Percentiles rank a stretch among this genome's conserved stretches.
Conservation (phyloP, 495 filamentous ascomycete genomes). For the Podospora sp. region DNA sequence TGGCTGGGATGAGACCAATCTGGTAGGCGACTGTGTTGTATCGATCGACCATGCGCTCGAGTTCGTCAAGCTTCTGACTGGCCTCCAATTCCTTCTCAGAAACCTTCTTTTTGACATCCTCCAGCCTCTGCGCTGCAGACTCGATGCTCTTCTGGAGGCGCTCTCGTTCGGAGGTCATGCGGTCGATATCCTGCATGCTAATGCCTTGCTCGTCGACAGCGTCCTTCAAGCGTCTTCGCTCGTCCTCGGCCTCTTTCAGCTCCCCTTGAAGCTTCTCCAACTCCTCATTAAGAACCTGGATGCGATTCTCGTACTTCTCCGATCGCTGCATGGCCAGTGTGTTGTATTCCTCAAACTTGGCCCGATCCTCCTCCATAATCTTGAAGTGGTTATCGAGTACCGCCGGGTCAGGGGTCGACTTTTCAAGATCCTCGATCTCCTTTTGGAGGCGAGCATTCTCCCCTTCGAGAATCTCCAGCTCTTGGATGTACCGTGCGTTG, state of each 20-base stretch:
- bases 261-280: conserved; percentile 76
- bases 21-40: conserved; percentile 96
- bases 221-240: conserved; percentile 75
- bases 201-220: conserved; percentile 90
- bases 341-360: conserved; percentile 93
- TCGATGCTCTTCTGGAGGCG: conserved; percentile 84
- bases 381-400: conserved; percentile 81
- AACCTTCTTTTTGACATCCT: conserved; percentile 79
- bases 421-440: conserved; percentile 87
- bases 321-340: conserved; percentile 73
- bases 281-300: conserved; percentile 76
- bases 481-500: conserved; percentile 77
- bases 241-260: conserved; percentile 75
- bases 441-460: conserved; percentile 76
- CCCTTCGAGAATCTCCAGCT: conserved; percentile 79
- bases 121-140: conserved; percentile 68
- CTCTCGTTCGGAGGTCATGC: conserved; percentile 94
- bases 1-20: conserved; percentile 81
- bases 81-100: conserved; percentile 84
- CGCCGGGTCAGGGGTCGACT: conserved; percentile 76
- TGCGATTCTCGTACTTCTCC: conserved; percentile 77
- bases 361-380: conserved; percentile 85
- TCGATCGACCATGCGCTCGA: conserved; percentile 80
- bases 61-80: conserved; percentile 78
- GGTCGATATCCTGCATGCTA: conserved; percentile 95